phyloP scores from a whole-genome alignment of 202 grass and related monocot species.

The Zoysia matrella region DNA sequence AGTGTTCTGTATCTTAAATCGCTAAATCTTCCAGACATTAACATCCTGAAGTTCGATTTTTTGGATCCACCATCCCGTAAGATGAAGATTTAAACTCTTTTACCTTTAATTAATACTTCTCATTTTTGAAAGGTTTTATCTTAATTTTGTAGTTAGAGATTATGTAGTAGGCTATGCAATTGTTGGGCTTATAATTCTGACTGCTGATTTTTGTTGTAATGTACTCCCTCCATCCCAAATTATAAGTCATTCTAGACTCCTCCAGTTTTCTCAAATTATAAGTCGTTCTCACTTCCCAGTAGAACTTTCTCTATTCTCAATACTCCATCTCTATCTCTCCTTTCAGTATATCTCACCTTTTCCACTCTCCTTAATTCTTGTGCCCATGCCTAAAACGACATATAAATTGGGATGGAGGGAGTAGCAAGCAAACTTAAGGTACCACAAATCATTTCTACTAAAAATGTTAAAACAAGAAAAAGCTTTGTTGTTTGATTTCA shows the following conservation, averaged over 20 bases:
- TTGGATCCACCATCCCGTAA: constrained; percentile 99
- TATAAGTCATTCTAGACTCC: neutral
- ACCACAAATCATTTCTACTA: neutral
- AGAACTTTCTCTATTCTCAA: too few species aligned
- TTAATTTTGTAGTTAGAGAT: neutral
- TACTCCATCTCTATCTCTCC: too few species aligned
- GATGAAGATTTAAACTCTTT: constrained; percentile 47
- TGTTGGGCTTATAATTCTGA: neutral
- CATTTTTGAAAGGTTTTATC: neutral
- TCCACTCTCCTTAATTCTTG: too few species aligned
- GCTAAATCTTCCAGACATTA: constrained; percentile 82
- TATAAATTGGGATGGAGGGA: too few species aligned
- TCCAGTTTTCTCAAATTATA: too few species aligned
- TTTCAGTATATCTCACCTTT: too few species aligned
- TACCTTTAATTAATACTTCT: constrained; percentile 28
- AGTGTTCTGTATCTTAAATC: constrained; percentile 92
- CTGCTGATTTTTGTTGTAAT: neutral
- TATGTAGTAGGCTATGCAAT: neutral
- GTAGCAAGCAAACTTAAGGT: neutral
- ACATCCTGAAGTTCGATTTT: constrained; percentile 97
- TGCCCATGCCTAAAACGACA: too few species aligned
- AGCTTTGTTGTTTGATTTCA: neutral
- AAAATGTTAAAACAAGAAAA: neutral
- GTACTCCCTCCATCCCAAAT: too few species aligned
- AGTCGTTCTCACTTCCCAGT: too few species aligned